phyloP scores from a whole-genome alignment of 108 stramenopile species.

The Parmales sp. region DNA sequence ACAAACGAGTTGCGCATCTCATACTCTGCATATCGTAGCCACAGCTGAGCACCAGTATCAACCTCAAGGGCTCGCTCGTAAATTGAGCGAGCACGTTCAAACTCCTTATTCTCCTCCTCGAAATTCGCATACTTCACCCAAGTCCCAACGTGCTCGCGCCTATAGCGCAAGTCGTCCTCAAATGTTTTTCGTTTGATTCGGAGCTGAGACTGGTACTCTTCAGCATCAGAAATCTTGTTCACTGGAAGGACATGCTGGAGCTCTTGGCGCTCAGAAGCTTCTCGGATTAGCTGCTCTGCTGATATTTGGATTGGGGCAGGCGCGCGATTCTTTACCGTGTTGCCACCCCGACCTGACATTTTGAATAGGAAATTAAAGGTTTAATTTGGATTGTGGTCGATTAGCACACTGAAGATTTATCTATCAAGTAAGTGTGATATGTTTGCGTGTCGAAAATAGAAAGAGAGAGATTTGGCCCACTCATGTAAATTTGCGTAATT shows the following conservation, averaged over 20 bases:
- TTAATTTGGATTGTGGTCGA: too few species aligned
- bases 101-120: conserved; percentile 96
- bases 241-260: conserved; percentile 48
- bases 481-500: too few species aligned
- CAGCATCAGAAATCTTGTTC: conserved; percentile 88
- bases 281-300: conserved; percentile 95
- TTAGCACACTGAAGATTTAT: too few species aligned
- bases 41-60: conserved; percentile 73
- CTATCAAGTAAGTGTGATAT: too few species aligned
- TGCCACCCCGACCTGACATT: conserved; percentile 35
- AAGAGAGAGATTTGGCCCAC: too few species aligned
- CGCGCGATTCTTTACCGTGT: conserved; percentile 92
- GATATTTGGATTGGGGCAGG: conserved; percentile 98
- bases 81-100: conserved; percentile 87
- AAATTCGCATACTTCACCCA: conserved; percentile 96
- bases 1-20: conserved; percentile 97
- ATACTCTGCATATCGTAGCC: conserved; percentile 94
- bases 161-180: conserved; percentile 89
- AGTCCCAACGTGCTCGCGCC: conserved; percentile 86
- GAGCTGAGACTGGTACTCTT: conserved; percentile 89
- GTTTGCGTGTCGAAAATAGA: too few species aligned
- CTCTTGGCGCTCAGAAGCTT: conserved; percentile 83
- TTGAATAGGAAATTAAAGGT: too few species aligned
- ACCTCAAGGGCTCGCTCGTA: conserved; percentile 96
- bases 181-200: conserved; percentile 83